A percentile compares a stretch with the other conserved stretches of the same genome.
These are phyloP conservation scores for Arachis monticola DNA, from an alignment of 331 rosid genomes.

Conservation along the genomic window DNA sequence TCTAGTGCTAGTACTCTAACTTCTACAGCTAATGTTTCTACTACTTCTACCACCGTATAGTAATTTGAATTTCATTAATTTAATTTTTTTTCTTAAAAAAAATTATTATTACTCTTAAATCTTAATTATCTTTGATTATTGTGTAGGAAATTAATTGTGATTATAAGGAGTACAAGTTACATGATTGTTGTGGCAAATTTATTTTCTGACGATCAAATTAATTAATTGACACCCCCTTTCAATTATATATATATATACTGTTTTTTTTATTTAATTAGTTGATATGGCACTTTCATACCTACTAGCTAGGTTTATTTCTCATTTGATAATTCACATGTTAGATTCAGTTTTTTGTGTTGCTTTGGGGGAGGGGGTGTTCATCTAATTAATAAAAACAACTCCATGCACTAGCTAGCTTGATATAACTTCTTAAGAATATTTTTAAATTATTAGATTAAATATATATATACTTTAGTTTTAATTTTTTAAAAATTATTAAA, in stretches of 20 bases:
- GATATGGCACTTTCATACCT: slow-evolving; percentile 33
- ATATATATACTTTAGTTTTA: too few relatives aligned
- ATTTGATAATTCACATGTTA: neutral
- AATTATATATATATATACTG: too few relatives aligned
- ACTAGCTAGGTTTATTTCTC: neutral
- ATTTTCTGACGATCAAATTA: slow-evolving; percentile 30
- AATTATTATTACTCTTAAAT: neutral
- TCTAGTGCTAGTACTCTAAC: slow-evolving; percentile 30
- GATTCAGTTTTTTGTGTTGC: neutral
- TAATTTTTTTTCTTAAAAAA: neutral
- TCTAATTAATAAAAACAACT: neutral
- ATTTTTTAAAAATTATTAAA: too few relatives aligned
- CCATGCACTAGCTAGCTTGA: slow-evolving; percentile 16
- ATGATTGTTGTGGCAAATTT: slow-evolving; percentile 41
- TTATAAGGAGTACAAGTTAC: slow-evolving; percentile 42
- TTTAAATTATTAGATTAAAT: too few relatives aligned
- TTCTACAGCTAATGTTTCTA: slow-evolving; percentile 39
- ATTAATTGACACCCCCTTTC: neutral
- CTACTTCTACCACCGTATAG: slow-evolving; percentile 53
- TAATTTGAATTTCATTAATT: slow-evolving; percentile 48
- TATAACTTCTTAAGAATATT: too few relatives aligned
- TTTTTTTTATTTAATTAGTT: neutral
- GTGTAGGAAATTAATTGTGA: slow-evolving; percentile 45
- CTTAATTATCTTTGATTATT: slow-evolving; percentile 32
- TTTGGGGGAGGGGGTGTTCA: neutral